Conservation (phyloP, 371 early-diverging fungal genomes). For the Rhizopus microsporus region DNA sequence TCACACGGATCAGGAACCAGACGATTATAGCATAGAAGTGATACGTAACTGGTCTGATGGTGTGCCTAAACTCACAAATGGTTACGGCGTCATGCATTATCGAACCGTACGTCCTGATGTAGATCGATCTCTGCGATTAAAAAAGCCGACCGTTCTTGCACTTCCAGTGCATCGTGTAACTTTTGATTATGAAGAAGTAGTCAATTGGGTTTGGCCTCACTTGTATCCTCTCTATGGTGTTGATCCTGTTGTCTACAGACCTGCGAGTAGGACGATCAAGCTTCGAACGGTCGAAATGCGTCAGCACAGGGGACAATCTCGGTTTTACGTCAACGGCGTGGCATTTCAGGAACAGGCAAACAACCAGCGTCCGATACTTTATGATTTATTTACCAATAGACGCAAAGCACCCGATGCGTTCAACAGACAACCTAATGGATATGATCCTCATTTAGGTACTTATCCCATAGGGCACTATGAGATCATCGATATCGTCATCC, state of each 20-base stretch:
- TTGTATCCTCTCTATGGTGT: slow-evolving; percentile 37
- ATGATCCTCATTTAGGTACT: slow-evolving; percentile 36
- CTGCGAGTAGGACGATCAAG: slow-evolving; percentile 30
- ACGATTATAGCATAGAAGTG: slow-evolving; percentile 36
- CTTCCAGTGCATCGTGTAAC: not conserved
- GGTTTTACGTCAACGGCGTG: slow-evolving; percentile 38
- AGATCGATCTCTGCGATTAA: not conserved
- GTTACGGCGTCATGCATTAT: slow-evolving; percentile 35
- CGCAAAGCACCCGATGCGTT: slow-evolving; percentile 8
- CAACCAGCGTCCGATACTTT: slow-evolving; percentile 17
- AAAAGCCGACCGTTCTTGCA: not conserved
- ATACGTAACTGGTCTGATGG: slow-evolving; percentile 36
- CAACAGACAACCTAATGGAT: slow-evolving; percentile 19
- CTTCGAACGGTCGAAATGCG: slow-evolving; percentile 26
- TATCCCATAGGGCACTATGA: slow-evolving; percentile 41
- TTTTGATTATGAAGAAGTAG: slow-evolving; percentile 15
- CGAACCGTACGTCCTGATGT: not conserved
- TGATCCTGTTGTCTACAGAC: slow-evolving; percentile 27
- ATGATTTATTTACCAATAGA: not conserved
- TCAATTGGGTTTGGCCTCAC: slow-evolving; percentile 38
- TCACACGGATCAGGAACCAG: slow-evolving; percentile 21
- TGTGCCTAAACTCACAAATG: slow-evolving; percentile 34
- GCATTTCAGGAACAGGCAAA: slow-evolving; percentile 19
- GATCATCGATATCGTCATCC: slow-evolving; percentile 43
- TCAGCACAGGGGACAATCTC: slow-evolving; percentile 13